Evolutionary conservation across 345 rosid species (phyloP), one percentile per base, ranked within the genome.

Genomic region (Eucalyptus marginata): DNA sequence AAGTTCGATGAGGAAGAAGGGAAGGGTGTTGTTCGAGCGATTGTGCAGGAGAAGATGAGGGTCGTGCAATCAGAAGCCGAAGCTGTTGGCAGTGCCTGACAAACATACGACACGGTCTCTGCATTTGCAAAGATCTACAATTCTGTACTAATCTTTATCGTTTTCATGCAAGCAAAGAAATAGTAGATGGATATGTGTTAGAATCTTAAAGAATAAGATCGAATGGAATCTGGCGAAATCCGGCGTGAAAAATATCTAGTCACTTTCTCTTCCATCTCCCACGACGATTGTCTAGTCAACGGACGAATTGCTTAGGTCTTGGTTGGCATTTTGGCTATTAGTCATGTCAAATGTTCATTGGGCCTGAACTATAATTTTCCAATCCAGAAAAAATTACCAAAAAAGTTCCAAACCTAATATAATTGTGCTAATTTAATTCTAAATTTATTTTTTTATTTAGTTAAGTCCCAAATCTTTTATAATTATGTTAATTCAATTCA

Each of bases 1-100:
- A 87, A 87, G 83, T 22, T 87, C 46, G 88, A 87, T 29, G 76
- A 31, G 83, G 88, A 87, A 64, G 88, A 47, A 47, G 79, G 88
- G 68, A n/a, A 50, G 33, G 22, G 46, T 8, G 54, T 85, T 85
- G 87, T 16, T 15, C 50, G 29, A 46, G 22, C 40, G 14, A 46
- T 27, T 33, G 54, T 51, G 13, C 87, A 85, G 36, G 76, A 64
- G 76, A n/a, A 64, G 36, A 64, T n/a, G 76, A n/a, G 76, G 33
- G 36, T n/a, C 36, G 36, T n/a, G 76, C 76, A 64, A 64, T 14
- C 76, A 29, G 58, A 86, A 27, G 87, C 87, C 43, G 25, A 51
- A 51, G 87, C 87, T 51, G 87, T 86, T 16, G 87, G 50, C 22
- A 44, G 86, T 49, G 50, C 86, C 14, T 20, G 50, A 81, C 46